Percentiles rank a stretch among this genome's conserved stretches.
Evolutionary conservation across 2,329 filamentous ascomycete genomes (phyloP).

Genomic region (Apiospora saccharicola): DNA sequence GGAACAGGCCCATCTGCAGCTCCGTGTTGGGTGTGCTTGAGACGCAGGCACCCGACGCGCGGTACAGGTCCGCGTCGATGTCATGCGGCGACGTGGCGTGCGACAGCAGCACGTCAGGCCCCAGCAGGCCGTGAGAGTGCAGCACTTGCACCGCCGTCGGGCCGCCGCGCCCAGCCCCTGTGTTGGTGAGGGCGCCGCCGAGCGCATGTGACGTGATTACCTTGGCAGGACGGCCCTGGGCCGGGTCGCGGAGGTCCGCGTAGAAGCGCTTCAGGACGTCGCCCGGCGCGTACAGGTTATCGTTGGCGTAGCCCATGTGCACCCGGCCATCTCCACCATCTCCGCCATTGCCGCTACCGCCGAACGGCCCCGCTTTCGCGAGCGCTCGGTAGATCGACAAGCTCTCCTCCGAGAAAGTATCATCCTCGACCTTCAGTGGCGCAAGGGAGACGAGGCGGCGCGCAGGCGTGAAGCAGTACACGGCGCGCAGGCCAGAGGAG

Average conservation of each 20-base stretch:
- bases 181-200: slow-evolving; percentile 28
- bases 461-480: slow-evolving; percentile 52
- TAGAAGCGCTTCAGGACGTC: slow-evolving; percentile 48
- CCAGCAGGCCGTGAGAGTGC: slow-evolving; percentile 46
- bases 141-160: slow-evolving; percentile 37
- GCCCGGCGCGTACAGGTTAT: slow-evolving; percentile 48
- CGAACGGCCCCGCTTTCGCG: slow-evolving; percentile 39
- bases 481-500: slow-evolving; percentile 53
- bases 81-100: slow-evolving; percentile 45
- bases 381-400: slow-evolving; percentile 46
- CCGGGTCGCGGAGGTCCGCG: slow-evolving; percentile 42
- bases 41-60: slow-evolving; percentile 44
- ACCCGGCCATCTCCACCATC: slow-evolving; percentile 41
- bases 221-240: slow-evolving; percentile 39
- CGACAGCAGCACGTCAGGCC: slow-evolving; percentile 51
- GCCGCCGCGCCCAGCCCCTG: slow-evolving; percentile 21
- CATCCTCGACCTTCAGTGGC: slow-evolving; percentile 37
- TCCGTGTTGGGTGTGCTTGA: slow-evolving; percentile 58
- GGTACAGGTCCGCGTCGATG: slow-evolving; percentile 46
- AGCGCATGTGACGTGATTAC: slow-evolving; percentile 51
- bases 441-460: slow-evolving; percentile 40
- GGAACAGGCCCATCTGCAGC: slow-evolving; percentile 53
- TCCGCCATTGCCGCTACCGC: slow-evolving; percentile 25
- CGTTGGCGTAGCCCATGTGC: slow-evolving; percentile 52
- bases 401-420: slow-evolving; percentile 45